A percentile compares a stretch with the other conserved stretches of the same genome.
These are phyloP conservation scores for Zangia roseola DNA, from an alignment of 768 basidiomycete species.

Conservation along the genomic window DNA sequence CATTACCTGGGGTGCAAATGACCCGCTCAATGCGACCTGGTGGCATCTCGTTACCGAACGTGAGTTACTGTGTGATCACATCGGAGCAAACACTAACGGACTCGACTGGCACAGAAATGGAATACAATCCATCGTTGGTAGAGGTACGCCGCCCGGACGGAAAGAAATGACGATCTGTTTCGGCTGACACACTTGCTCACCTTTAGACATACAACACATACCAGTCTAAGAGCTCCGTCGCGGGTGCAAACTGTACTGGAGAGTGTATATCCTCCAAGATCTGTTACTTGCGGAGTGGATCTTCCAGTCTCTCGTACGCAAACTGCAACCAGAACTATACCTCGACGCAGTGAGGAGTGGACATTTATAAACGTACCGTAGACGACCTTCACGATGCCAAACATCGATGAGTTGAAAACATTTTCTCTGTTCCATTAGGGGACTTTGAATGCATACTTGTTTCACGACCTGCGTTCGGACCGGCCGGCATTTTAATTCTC, in stretches of 20 bases:
- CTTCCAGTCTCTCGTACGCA: slow-evolving; percentile 52
- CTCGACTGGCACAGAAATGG: slow-evolving; percentile 20
- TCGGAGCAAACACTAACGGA: not conserved
- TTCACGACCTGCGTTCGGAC: no score
- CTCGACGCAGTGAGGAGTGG: no score
- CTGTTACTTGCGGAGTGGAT: slow-evolving; percentile 73
- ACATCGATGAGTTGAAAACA: no score
- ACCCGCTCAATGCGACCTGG: slow-evolving; percentile 76
- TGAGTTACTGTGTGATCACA: slow-evolving; percentile 29
- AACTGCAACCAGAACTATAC: slow-evolving; percentile 65
- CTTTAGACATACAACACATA: slow-evolving; percentile 57
- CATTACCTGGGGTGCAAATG: slow-evolving; percentile 53
- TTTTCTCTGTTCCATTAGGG: no score
- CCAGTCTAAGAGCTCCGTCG: slow-evolving; percentile 65
- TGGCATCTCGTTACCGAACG: slow-evolving; percentile 77
- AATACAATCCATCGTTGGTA: slow-evolving; percentile 18
- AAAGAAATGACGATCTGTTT: not conserved
- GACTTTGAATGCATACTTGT: no score
- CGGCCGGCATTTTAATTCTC: no score
- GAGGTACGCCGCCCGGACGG: slow-evolving; percentile 11
- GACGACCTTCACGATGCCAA: no score
- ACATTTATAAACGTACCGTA: no score
- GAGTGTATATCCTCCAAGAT: slow-evolving; percentile 60
- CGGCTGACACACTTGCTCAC: not conserved
- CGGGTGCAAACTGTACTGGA: slow-evolving; percentile 49